Percentiles rank a stretch among this genome's conserved stretches.
Conservation (phyloP, 2,329 filamentous ascomycete genomes). For the Penicillium sp. region DNA sequence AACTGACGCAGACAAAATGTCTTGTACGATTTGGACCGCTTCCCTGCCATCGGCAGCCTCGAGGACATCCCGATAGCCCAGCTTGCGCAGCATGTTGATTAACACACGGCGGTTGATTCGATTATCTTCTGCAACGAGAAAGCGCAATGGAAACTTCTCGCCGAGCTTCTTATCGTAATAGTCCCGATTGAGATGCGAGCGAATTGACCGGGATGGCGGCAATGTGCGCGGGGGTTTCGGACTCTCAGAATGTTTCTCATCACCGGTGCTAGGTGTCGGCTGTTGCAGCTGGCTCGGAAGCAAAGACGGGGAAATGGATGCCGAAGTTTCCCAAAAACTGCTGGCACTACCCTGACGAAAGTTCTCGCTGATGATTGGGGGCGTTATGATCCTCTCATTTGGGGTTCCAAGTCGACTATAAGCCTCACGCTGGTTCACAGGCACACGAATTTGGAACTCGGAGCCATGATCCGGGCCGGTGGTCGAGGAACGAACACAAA, state of each 20-base stretch:
- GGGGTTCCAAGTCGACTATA: slow-evolving; percentile 51
- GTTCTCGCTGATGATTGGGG: slow-evolving; percentile 22
- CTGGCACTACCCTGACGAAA: slow-evolving; percentile 23
- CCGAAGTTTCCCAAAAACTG: slow-evolving; percentile 20
- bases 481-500: slow-evolving; percentile 62
- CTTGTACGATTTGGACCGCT: slow-evolving; percentile 61
- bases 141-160: slow-evolving; percentile 60
- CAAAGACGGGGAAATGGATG: slow-evolving; percentile 23
- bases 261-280: slow-evolving; percentile 28
- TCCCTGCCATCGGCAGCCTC: slow-evolving; percentile 68
- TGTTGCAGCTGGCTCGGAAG: slow-evolving; percentile 31
- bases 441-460: slow-evolving; percentile 67
- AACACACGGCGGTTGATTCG: slow-evolving; percentile 68
- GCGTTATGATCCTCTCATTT: slow-evolving; percentile 40
- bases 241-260: slow-evolving; percentile 26
- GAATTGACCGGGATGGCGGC: slow-evolving; percentile 23
- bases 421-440: slow-evolving; percentile 51
- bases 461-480: slow-evolving; percentile 60
- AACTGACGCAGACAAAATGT: slow-evolving; percentile 36
- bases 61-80: slow-evolving; percentile 62
- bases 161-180: slow-evolving; percentile 58
- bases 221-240: slow-evolving; percentile 22
- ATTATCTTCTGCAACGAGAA: slow-evolving; percentile 71
- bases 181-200: slow-evolving; percentile 27
- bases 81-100: slow-evolving; percentile 63